phyloP scores from a whole-genome alignment of 2,329 filamentous ascomycete genomes.

The Celoporthe dispersa region DNA sequence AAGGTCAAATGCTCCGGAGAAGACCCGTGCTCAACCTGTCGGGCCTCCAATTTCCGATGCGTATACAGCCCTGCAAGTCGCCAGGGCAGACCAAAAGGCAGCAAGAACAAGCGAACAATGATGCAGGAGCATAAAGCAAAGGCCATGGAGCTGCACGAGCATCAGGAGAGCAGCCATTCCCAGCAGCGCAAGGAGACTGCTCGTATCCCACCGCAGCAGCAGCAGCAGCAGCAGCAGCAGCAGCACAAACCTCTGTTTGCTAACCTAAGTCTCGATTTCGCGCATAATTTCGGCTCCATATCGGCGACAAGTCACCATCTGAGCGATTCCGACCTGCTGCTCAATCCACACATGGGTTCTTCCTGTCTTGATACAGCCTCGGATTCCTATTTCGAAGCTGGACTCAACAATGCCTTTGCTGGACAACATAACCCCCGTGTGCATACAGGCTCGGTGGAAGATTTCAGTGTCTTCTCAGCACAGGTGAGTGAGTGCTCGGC shows the following conservation, averaged over 20 bases:
- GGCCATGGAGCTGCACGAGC: not conserved
- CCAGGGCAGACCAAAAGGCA: constrained; percentile 33
- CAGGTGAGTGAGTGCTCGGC: constrained; percentile 5
- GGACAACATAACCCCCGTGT: constrained; percentile 8
- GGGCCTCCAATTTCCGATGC: constrained; percentile 27
- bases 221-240: too few species aligned
- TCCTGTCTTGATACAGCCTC: constrained; percentile 1
- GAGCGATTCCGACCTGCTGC: constrained; percentile 4
- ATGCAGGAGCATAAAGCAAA: constrained; percentile 24
- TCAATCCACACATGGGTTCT: constrained; percentile 4
- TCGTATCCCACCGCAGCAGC: not conserved
- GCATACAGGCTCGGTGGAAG: constrained; percentile 9
- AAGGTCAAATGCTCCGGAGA: constrained; percentile 34
- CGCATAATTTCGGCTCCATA: constrained; percentile 8
- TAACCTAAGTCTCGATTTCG: not conserved
- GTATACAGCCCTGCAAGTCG: constrained; percentile 32
- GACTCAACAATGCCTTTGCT: not conserved
- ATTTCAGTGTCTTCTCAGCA: constrained; percentile 5
- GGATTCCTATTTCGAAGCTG: not conserved
- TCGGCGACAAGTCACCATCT: constrained; percentile 7
- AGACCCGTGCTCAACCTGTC: constrained; percentile 31
- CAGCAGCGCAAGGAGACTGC: constrained; percentile 7
- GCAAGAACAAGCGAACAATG: constrained; percentile 34
- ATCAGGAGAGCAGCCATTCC: not conserved
- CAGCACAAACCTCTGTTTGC: constrained; percentile 3